phyloP scores from a whole-genome alignment of 2,329 filamentous ascomycete genomes.

The Diaporthe batatas region DNA sequence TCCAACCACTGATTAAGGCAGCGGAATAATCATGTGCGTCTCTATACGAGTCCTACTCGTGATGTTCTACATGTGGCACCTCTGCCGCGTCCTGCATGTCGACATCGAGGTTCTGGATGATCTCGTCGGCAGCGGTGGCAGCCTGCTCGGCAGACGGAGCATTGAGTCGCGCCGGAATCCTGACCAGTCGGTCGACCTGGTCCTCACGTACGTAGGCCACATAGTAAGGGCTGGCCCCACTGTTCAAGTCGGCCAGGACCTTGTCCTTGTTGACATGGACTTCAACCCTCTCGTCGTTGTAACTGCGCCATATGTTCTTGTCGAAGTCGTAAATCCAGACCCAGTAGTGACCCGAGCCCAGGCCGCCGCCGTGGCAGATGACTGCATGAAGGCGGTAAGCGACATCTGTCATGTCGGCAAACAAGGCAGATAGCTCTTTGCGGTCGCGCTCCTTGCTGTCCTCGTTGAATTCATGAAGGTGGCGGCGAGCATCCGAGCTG shows the following conservation, averaged over 20 bases:
- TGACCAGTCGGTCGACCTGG: slow-evolving; percentile 48
- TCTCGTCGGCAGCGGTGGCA: slow-evolving; percentile 6
- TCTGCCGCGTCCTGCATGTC: slow-evolving; percentile 36
- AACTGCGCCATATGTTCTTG: slow-evolving; percentile 86
- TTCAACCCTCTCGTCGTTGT: slow-evolving; percentile 89
- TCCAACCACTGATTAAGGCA: background rate
- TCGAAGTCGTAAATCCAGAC: slow-evolving; percentile 95
- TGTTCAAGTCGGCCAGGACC: slow-evolving; percentile 77
- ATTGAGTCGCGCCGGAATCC: slow-evolving; percentile 10
- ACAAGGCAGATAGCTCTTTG: slow-evolving; percentile 63
- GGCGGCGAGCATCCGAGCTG: slow-evolving; percentile 31
- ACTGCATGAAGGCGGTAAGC: slow-evolving; percentile 90
- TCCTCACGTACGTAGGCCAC: slow-evolving; percentile 52
- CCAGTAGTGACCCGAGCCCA: slow-evolving; percentile 91
- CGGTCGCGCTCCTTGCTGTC: slow-evolving; percentile 26
- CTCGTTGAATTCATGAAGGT: slow-evolving; percentile 27
- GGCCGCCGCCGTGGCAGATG: slow-evolving; percentile 86
- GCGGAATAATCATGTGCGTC: background rate
- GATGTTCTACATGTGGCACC: slow-evolving; percentile 34
- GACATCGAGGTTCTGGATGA: slow-evolving; percentile 19
- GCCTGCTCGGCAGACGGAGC: background rate
- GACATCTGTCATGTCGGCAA: slow-evolving; percentile 72
- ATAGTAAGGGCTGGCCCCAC: slow-evolving; percentile 75
- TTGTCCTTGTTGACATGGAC: slow-evolving; percentile 74
- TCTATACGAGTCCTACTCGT: slow-evolving; percentile 34